Evolutionary conservation across 257 asterid species (phyloP).

Genomic region (Solanum dulcamara): DNA sequence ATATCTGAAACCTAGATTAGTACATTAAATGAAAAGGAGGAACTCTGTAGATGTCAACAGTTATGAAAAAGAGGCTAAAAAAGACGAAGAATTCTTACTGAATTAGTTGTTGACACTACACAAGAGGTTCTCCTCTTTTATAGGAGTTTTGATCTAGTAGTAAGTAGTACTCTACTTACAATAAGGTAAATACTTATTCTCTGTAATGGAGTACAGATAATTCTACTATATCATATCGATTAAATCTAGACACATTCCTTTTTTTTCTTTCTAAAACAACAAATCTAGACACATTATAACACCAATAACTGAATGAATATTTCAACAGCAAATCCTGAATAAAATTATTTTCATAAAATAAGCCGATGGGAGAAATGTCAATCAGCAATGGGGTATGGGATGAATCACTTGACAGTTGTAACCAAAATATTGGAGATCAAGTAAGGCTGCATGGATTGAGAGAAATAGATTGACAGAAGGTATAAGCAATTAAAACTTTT

Average conservation of each 20-base stretch:
- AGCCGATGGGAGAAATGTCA: background rate
- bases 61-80: background rate
- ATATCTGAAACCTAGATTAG: constrained; percentile 75
- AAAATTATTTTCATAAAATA: background rate
- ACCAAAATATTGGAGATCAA: background rate
- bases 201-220: background rate
- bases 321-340: background rate
- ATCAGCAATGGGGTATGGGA: background rate
- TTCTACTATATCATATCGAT: background rate
- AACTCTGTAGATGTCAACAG: background rate
- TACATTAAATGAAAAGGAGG: background rate
- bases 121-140: background rate
- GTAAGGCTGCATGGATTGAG: background rate
- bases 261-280: background rate
- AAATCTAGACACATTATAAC: background rate
- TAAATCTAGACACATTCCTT: background rate
- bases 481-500: background rate
- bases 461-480: background rate
- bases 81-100: background rate
- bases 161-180: background rate
- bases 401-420: background rate
- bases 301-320: background rate
- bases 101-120: background rate
- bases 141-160: background rate
- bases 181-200: background rate